A percentile compares a stretch with the other conserved stretches of the same genome.
These are phyloP conservation scores for Xylaria hypoxylon DNA, from an alignment of 2,329 filamentous ascomycete species.

Conservation along the genomic window DNA sequence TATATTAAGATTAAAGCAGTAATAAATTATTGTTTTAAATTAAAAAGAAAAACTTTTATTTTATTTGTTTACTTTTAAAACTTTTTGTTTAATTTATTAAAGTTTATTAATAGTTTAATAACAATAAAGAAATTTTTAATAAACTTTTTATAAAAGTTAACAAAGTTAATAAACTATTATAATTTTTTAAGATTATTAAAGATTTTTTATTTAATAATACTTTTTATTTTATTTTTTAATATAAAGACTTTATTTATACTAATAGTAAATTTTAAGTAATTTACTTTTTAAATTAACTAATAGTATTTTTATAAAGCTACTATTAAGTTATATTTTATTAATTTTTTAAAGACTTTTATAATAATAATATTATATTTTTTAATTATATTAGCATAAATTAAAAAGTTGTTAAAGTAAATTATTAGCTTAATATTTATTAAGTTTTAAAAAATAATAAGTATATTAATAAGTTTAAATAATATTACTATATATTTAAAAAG, in stretches of 20 bases:
- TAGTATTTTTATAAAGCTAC: neutral
- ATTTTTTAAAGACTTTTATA: neutral
- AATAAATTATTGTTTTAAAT: no score
- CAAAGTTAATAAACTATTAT: no score
- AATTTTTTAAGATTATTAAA: neutral
- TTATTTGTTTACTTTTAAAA: neutral
- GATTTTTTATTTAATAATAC: neutral
- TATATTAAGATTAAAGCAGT: neutral
- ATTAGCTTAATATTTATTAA: no score
- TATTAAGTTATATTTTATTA: neutral
- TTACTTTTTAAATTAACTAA: neutral
- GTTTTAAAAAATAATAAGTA: no score
- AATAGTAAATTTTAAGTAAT: neutral
- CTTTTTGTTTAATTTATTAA: constrained; percentile 8
- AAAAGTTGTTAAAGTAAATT: constrained; percentile 4
- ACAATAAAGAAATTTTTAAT: neutral
- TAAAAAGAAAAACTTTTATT: no score
- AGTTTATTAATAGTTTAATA: neutral
- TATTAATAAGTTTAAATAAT: no score
- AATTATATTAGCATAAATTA: constrained; percentile 2
- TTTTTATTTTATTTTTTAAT: constrained; percentile 2
- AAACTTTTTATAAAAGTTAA: no score
- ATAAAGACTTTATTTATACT: no score
- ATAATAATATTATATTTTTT: constrained; percentile 6
- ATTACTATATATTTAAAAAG: no score